These are phyloP conservation scores for Mortierella antarctica DNA, from an alignment of 192 early-diverging fungal genomes.

Conservation along the genomic window DNA sequence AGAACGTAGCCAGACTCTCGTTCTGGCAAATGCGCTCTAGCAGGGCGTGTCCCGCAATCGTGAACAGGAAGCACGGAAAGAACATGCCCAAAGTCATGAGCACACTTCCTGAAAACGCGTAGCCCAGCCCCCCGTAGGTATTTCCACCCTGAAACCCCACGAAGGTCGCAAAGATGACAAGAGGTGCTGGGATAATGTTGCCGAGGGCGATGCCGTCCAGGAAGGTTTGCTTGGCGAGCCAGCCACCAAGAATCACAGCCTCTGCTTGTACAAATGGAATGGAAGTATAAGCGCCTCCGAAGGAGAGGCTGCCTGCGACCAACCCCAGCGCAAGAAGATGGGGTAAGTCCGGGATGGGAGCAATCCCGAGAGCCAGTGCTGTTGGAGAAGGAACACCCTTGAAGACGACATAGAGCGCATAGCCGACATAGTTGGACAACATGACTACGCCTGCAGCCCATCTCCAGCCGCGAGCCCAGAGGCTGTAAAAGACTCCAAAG, in stretches of 20 bases:
- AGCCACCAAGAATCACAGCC: constrained; percentile 61
- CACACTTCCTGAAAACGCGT: constrained; percentile 28
- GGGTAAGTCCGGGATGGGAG: constrained; percentile 42
- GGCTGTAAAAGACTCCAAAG: constrained; percentile 50
- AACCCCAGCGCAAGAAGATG: constrained; percentile 61
- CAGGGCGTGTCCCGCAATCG: constrained; percentile 23
- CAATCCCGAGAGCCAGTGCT: constrained; percentile 58
- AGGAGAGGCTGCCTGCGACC: constrained; percentile 58
- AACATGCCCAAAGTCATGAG: constrained; percentile 40
- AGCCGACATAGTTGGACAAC: constrained; percentile 48
- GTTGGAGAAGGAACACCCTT: constrained; percentile 58
- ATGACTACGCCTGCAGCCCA: constrained; percentile 34
- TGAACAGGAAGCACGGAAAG: constrained; percentile 37
- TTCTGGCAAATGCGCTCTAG: constrained; percentile 36
- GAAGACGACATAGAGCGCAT: constrained; percentile 52
- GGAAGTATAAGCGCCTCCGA: constrained; percentile 67
- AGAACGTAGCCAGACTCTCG: constrained; percentile 25
- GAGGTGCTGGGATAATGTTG: constrained; percentile 61
- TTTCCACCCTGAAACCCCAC: constrained; percentile 43
- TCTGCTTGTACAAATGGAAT: constrained; percentile 68
- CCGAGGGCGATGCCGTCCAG: constrained; percentile 63
- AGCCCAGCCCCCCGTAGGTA: constrained; percentile 21
- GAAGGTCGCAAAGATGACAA: constrained; percentile 62
- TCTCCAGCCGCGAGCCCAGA: constrained; percentile 21
- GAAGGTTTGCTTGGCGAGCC: constrained; percentile 60